Evolutionary conservation across 331 rosid species (phyloP), one percentile per base, ranked within the genome.

Genomic region (Telfairia occidentalis): DNA sequence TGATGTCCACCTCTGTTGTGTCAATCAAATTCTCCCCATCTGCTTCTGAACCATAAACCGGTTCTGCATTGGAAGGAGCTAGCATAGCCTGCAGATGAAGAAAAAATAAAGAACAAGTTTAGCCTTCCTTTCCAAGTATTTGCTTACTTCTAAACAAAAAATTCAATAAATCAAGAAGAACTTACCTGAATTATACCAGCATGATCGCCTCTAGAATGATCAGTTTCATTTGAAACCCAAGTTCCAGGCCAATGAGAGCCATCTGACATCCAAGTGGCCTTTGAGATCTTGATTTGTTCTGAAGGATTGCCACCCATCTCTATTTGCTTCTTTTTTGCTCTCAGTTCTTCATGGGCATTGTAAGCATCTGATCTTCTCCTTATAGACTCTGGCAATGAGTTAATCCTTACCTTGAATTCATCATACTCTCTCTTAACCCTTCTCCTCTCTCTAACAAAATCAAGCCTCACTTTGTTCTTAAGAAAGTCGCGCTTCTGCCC

Each of bases 221-320:
- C 97, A 3, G 82, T 30, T 76, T 92, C 93, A 23, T 82, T 86
- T 9, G 93, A 92, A 23, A 82, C 79, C 96, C 97, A 92, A 66
- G 97, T 86, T 76, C 97, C 97, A 19, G 91, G 85, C 97, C 97
- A 92, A 70, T 87, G 91, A 84, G 97, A 88, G 49, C 96, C 92
- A 84, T 92, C 96, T 1, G 97, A 92, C 97, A 92, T 92, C 97
- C 97, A 92, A 24, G 85, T 92, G 67, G 91, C 97, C 80, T 82
- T 92, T 0, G 90, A 77, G 79, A 84, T 82, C 86, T 86, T 89
- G 16, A 89, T 69, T 19, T 82, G 70, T 21, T 91, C 92, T 0
- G 91, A 84, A 40, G 80, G 73, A 77, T 46, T 75, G 9, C 86
- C 77, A 53, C 88, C 90, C 35, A 84, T 77, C 72, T 92, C 96